These are phyloP conservation scores for Capsicum rhomboideum DNA, from an alignment of 257 asterid species.

Conservation along the genomic window DNA sequence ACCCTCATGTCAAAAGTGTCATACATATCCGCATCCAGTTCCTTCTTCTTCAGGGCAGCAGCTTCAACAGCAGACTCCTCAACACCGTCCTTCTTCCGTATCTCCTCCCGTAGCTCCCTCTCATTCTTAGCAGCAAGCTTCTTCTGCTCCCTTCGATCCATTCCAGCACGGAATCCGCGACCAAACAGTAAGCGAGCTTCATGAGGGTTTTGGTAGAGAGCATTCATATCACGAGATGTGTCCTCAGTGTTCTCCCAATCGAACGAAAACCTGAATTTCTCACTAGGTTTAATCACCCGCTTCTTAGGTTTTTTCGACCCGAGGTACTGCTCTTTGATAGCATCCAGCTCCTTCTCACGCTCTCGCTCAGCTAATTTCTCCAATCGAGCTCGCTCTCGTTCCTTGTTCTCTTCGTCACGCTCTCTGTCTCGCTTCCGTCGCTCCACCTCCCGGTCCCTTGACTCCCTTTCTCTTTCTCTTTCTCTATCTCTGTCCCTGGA, in stretches of 20 bases:
- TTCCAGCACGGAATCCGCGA: constrained; percentile 49
- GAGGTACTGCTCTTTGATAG: constrained; percentile 33
- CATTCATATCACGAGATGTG: constrained; percentile 49
- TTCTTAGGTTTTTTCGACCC: constrained; percentile 55
- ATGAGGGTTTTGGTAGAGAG: constrained; percentile 44
- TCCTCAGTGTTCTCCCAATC: constrained; percentile 63
- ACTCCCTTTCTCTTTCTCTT: constrained; percentile 32
- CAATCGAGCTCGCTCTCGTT: constrained; percentile 41
- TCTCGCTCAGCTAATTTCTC: constrained; percentile 46
- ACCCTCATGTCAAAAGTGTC: constrained; percentile 52
- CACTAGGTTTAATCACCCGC: constrained; percentile 27
- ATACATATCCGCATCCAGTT: constrained; percentile 41
- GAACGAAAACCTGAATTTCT: constrained; percentile 43
- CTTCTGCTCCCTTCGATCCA: constrained; percentile 54
- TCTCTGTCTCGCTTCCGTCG: constrained; percentile 1
- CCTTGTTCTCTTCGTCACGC: not conserved
- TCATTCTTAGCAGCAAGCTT: constrained; percentile 43
- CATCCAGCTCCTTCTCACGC: constrained; percentile 41
- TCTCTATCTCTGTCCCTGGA: constrained; percentile 5
- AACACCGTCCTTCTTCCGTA: constrained; percentile 40
- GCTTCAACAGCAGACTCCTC: constrained; percentile 49
- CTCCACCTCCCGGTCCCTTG: constrained; percentile 37
- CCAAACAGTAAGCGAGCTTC: constrained; percentile 47
- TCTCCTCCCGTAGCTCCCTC: constrained; percentile 32
- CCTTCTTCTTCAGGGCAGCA: constrained; percentile 48